phyloP scores from a whole-genome alignment of 768 basidiomycete genomes.

The Leccinum obscurum region DNA sequence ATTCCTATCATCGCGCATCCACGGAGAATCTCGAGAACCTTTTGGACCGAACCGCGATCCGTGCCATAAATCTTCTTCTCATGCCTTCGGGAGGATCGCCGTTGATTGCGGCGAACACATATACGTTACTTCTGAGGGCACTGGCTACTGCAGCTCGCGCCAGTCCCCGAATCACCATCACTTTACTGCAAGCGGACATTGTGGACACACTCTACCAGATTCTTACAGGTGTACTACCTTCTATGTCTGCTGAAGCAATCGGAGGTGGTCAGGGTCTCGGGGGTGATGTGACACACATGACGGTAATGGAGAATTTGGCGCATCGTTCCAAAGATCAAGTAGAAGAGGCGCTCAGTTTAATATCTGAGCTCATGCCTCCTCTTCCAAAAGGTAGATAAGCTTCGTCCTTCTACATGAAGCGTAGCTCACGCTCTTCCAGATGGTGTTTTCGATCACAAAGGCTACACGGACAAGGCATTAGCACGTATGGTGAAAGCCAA shows the following conservation, averaged over 20 bases:
- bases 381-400: conserved; percentile 73
- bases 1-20: conserved; percentile 84
- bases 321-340: conserved; percentile 97
- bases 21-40: conserved; percentile 85
- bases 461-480: conserved; percentile 85
- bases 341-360: conserved; percentile 86
- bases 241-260: conserved; percentile 52
- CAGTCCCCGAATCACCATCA: conserved; percentile 83
- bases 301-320: conserved; percentile 95
- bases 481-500: conserved; percentile 75
- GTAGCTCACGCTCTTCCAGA: conserved; percentile 45
- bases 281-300: conserved; percentile 92
- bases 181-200: conserved; percentile 88
- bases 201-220: conserved; percentile 94
- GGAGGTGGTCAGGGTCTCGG: conserved; percentile 74
- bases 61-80: conserved; percentile 82
- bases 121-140: conserved; percentile 83
- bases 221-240: conserved; percentile 89
- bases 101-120: conserved; percentile 82
- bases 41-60: conserved; percentile 76
- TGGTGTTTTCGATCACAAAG: conserved; percentile 92
- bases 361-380: conserved; percentile 92
- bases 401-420: background rate
- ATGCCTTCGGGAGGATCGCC: conserved; percentile 86
- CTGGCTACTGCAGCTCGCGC: conserved; percentile 85